Evolutionary conservation across 352 stramenopile species (phyloP).

Genomic region (Phytophthora colocasiae): DNA sequence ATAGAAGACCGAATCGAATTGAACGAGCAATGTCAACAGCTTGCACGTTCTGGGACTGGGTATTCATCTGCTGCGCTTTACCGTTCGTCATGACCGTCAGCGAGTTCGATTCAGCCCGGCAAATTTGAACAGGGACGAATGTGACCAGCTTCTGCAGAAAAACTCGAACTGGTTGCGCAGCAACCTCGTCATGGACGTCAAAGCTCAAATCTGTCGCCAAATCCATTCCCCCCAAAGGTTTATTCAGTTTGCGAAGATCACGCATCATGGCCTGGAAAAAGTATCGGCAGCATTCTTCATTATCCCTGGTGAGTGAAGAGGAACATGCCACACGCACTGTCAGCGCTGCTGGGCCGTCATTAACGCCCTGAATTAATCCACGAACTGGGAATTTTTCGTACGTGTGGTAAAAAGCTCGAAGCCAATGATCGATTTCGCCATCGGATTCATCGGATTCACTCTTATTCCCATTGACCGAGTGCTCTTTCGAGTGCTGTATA

Average conservation of each 20-base stretch:
- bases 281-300: conserved; percentile 24
- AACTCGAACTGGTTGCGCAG: conserved; percentile 4
- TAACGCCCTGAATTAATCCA: conserved; percentile 41
- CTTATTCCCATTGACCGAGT: conserved; percentile 26
- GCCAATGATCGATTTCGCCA: conserved; percentile 31
- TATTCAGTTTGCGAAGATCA: conserved; percentile 64
- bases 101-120: conserved; percentile 64
- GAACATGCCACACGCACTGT: conserved; percentile 36
- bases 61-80: conserved; percentile 24
- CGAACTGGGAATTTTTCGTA: conserved; percentile 45
- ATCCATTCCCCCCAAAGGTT: conserved; percentile 54
- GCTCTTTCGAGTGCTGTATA: conserved; percentile 49
- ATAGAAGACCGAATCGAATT: conserved; percentile 51
- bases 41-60: conserved; percentile 29
- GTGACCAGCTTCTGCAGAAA: conserved; percentile 54
- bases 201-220: conserved; percentile 33
- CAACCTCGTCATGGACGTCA: conserved; percentile 1
- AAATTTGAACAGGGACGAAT: conserved; percentile 83
- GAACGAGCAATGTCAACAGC: conserved; percentile 61
- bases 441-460: conserved; percentile 10
- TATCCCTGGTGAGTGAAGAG: neutral
- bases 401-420: conserved; percentile 39
- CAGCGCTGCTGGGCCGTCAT: conserved; percentile 29
- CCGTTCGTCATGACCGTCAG: conserved; percentile 67
- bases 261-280: conserved; percentile 53